Evolutionary conservation across 306 rosid genomes (phyloP).

Genomic region (Chamaecrista fasciculata): DNA sequence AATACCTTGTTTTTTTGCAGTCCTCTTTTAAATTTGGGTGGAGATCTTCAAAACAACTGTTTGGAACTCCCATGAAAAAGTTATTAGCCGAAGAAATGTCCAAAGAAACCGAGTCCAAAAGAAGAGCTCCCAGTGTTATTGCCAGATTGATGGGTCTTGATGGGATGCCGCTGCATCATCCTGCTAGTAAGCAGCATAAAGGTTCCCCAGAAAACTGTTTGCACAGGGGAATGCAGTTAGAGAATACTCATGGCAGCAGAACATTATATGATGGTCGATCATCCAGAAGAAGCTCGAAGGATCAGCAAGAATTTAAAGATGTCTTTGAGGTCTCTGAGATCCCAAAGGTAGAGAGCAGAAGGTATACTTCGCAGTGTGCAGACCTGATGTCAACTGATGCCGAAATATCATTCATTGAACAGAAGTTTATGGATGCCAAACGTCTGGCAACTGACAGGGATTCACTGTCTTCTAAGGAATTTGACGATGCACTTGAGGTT

Average conservation of each 20-base stretch:
- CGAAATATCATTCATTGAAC: conserved; percentile 79
- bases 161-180: conserved; percentile 69
- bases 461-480: conserved; percentile 75
- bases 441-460: conserved; percentile 72
- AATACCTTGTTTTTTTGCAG: conserved; percentile 46
- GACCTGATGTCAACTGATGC: conserved; percentile 55
- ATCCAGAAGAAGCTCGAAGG: conserved; percentile 62
- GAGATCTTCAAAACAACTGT: conserved; percentile 55
- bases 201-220: conserved; percentile 34
- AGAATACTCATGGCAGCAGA: conserved; percentile 45
- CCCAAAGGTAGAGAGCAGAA: conserved; percentile 50
- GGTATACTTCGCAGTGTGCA: conserved; percentile 44
- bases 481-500: conserved; percentile 69
- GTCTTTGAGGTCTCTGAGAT: conserved; percentile 83
- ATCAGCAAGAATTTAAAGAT: conserved; percentile 80
- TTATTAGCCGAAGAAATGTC: conserved; percentile 79
- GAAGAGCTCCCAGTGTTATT: conserved; percentile 73
- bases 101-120: conserved; percentile 49
- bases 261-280: conserved; percentile 37
- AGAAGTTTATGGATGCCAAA: conserved; percentile 87
- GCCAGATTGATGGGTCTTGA: conserved; percentile 99
- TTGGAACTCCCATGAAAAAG: conserved; percentile 73
- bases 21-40: conserved; percentile 53
- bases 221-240: conserved; percentile 33
- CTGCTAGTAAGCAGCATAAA: conserved; percentile 49